A percentile compares a stretch with the other conserved stretches of the same genome.
These are phyloP conservation scores for Monotropa hypopitys DNA, from an alignment of 179 eudicot genomes.

Conservation along the genomic window DNA sequence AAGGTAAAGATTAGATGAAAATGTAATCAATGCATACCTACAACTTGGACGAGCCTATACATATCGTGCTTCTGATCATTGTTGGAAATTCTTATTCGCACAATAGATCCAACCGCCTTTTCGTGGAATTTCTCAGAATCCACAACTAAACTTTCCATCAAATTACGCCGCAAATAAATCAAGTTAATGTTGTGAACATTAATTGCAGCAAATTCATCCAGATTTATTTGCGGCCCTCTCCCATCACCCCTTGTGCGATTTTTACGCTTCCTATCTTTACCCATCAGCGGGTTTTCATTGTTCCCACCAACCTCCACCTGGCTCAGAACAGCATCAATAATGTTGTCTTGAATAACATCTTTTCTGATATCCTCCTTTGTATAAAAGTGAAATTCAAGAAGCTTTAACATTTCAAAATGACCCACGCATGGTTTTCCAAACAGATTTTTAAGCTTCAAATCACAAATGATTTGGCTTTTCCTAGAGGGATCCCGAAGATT, in stretches of 20 bases:
- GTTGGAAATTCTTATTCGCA: constrained; percentile 69
- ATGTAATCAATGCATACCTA: constrained; percentile 34
- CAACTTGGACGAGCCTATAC: constrained; percentile 81
- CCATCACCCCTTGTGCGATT: constrained; percentile 42
- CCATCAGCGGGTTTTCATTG: constrained; percentile 18
- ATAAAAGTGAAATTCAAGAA: constrained; percentile 59
- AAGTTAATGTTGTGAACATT: constrained; percentile 77
- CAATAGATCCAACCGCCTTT: constrained; percentile 79
- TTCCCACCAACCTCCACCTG: constrained; percentile 36
- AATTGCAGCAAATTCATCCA: constrained; percentile 72
- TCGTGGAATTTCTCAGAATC: constrained; percentile 48
- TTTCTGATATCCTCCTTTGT: constrained; percentile 32
- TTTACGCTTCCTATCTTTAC: constrained; percentile 40
- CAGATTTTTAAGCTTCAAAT: constrained; percentile 55
- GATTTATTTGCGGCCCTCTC: constrained; percentile 40
- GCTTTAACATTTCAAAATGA: constrained; percentile 85
- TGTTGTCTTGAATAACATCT: constrained; percentile 17
- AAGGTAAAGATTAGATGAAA: constrained; percentile 1
- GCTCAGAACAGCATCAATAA: constrained; percentile 21
- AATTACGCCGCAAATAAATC: constrained; percentile 63
- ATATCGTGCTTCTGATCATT: constrained; percentile 70
- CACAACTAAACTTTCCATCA: constrained; percentile 67
- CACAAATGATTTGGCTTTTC: constrained; percentile 71
- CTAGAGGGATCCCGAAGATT: constrained; percentile 76
- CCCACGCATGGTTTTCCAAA: constrained; percentile 73